Conservation (phyloP, 2,329 filamentous ascomycete genomes). For the Penicillium sp. region DNA sequence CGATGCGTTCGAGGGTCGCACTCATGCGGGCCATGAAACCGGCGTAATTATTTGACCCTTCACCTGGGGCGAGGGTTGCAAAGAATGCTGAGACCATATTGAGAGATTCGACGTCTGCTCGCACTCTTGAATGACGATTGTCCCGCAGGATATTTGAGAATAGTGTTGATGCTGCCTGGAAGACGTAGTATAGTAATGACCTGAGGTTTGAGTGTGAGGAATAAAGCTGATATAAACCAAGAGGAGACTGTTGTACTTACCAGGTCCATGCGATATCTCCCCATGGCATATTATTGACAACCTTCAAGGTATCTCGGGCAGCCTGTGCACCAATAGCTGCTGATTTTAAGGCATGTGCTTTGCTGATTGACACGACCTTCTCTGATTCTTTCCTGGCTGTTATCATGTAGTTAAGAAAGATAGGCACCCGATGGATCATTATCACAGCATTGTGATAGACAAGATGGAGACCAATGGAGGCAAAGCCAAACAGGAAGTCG, state of each 20-base stretch:
- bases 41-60: slow-evolving; percentile 79
- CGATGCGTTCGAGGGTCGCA: slow-evolving; percentile 88
- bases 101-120: slow-evolving; percentile 82
- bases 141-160: slow-evolving; percentile 94
- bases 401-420: slow-evolving; percentile 87
- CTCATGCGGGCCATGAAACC: slow-evolving; percentile 88
- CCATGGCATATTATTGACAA: slow-evolving; percentile 91
- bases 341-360: slow-evolving; percentile 75
- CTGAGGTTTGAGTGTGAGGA: slow-evolving; percentile 31
- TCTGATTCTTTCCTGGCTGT: slow-evolving; percentile 57
- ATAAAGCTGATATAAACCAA: not conserved
- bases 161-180: slow-evolving; percentile 84
- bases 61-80: slow-evolving; percentile 70
- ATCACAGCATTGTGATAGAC: slow-evolving; percentile 95
- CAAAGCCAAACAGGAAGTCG: slow-evolving; percentile 82
- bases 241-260: slow-evolving; percentile 50
- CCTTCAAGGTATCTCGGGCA: slow-evolving; percentile 81
- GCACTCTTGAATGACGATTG: slow-evolving; percentile 73
- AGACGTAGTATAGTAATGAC: slow-evolving; percentile 91
- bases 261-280: slow-evolving; percentile 91
- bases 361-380: slow-evolving; percentile 66
- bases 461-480: slow-evolving; percentile 86
- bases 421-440: slow-evolving; percentile 93
- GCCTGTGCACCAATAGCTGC: slow-evolving; percentile 84
- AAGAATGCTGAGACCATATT: slow-evolving; percentile 85